Evolutionary conservation across 306 rosid species (phyloP), one percentile per base, ranked within the genome.

Genomic region (Trichosanthes truncata): DNA sequence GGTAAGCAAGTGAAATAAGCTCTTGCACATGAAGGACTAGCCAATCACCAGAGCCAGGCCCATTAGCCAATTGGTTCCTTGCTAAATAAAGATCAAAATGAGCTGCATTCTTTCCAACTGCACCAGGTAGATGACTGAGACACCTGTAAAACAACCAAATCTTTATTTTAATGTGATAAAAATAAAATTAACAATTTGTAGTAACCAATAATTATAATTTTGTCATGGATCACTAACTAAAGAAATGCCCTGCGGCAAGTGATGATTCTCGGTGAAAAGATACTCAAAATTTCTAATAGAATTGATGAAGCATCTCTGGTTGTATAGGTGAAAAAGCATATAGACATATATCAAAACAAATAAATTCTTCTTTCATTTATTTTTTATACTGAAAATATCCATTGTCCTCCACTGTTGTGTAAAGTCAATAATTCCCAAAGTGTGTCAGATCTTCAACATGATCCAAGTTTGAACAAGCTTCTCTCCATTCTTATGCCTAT

Each of bases 1-100:
- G 98, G 85, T 95, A 95, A 73, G 98, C 98, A 73, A 95, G 97
- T 72, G 97, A 93, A 88, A 92, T 92, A 82, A 95, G 87, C 87
- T 95, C 98, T 87, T 95, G 97, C 82, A 95, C 86, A 86, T 90
- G 97, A 78, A 90, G 88, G 79, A 92, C 95, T 12, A 92, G 94
- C 97, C 98, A 95, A 83, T 86, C 93, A 83, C 90, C 80, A 80
- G 89, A 56, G 77, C 77, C 83, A 79, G 52, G 89, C 74, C 86
- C 89, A 78, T 84, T 85, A 12, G 73, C 82, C 66, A 74, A 76
- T 82, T 87, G 90, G 81, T 91, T 88, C 86, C 95, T 91, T 38
- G 97, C 97, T 86, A 91, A 82, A 84, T 79, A 26, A 61, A 91
- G 88, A 88, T 95, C 97, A 91, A 95, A 95, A 87, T 95, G 98